Evolutionary conservation across 306 rosid species (phyloP), one percentile per base, ranked within the genome.

Genomic region (Prunus salicina): DNA sequence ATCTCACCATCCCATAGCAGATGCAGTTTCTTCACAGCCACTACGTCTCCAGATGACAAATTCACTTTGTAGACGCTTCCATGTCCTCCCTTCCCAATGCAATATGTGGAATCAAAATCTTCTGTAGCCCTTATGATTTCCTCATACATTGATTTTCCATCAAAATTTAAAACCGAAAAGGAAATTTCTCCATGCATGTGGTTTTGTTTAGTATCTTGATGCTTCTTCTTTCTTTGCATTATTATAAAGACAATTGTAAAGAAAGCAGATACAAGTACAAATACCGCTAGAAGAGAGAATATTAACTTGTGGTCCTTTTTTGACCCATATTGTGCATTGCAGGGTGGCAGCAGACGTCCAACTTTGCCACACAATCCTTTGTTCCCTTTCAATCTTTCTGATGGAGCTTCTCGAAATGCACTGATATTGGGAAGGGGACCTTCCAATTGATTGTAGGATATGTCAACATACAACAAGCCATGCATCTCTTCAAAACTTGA

Each of bases 101-200:
- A 71, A 71, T 70, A 78, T 2, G 0, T 5, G 0, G 57, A 15
- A 64, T 63, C 34, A 25, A 78, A 78, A 50, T 63, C 22, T n/a
- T 34, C 13, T 3, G 77, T 78, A 13, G 77, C 76, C 14, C 4
- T 52, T n/a, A 78, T 7, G 12, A 71, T 71, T 22, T 62, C 62
- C 14, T 51, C 13, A 6, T 34, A 78, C 56, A 71, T 22, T 3
- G 14, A 12, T 19, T 32, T 32, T 32, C 34, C 34, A 32, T 32
- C 34, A 32, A 32, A 32, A 32, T 32, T 43, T 72, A 63, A 64
- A 13, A 64, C 13, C 0, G 14, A 5, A 58, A 77, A 22, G 5
- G 13, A 38, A 43, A 27, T 2, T 5, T 69, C 18, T 16, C 6
- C 27, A 5, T 18, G 7, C 0, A 0, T 72, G n/a, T 3, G 41